Percentiles rank a stretch among this genome's conserved stretches.
Conservation (phyloP, 805 yeast species). For the Metschnikowia similis region DNA sequence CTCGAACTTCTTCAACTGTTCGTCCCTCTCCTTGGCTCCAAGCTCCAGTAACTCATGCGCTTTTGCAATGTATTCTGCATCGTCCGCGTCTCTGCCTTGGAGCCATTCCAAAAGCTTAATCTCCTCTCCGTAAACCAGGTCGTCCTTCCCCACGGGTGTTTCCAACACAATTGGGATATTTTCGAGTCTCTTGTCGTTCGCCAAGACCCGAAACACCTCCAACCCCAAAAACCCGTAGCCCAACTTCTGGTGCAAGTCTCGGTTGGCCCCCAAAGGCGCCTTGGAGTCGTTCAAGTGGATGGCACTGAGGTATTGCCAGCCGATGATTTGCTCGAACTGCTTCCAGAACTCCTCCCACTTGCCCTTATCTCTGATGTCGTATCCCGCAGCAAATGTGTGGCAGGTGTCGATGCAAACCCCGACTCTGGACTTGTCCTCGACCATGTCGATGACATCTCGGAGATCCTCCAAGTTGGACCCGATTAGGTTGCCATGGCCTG, state of each 20-base stretch:
- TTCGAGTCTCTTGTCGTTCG: constrained; percentile 60
- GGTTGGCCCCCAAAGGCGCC: constrained; percentile 84
- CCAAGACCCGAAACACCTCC: constrained; percentile 74
- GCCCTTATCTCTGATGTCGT: constrained; percentile 65
- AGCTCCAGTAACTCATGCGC: constrained; percentile 44
- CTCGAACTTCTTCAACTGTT: constrained; percentile 61
- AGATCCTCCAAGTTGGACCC: constrained; percentile 81
- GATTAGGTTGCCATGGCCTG: constrained; percentile 89
- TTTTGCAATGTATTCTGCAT: constrained; percentile 51
- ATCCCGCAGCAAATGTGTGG: constrained; percentile 95
- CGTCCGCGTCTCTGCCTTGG: constrained; percentile 50
- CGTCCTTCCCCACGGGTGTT: constrained; percentile 73
- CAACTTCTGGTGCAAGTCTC: constrained; percentile 85
- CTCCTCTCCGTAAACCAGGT: constrained; percentile 70
- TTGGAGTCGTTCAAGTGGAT: constrained; percentile 93
- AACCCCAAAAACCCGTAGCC: constrained; percentile 89
- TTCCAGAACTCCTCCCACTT: constrained; percentile 66
- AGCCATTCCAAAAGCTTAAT: constrained; percentile 82
- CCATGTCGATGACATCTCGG: constrained; percentile 63
- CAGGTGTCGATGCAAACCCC: constrained; percentile 97
- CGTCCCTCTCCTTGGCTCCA: constrained; percentile 70
- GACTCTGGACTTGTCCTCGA: constrained; percentile 79
- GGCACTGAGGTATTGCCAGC: constrained; percentile 69
- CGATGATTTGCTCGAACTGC: constrained; percentile 69
- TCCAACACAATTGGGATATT: constrained; percentile 80